A percentile compares a stretch with the other conserved stretches of the same genome.
Conservation (phyloP, 108 stramenopile genomes). For the Skeletonema tropicum region DNA sequence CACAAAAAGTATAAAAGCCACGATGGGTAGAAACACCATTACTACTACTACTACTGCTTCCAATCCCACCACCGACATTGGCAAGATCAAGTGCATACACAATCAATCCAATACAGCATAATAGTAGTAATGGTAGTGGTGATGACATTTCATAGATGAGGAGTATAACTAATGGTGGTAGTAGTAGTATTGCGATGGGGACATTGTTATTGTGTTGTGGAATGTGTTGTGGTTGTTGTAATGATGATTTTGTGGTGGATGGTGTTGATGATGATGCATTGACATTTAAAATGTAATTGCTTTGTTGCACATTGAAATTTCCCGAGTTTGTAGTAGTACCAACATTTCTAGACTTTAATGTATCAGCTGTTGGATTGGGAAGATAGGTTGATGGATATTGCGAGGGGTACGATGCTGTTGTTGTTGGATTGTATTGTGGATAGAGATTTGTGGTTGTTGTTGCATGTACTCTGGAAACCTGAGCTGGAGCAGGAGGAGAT, state of each 20-base stretch:
- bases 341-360: background rate
- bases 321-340: background rate
- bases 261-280: background rate
- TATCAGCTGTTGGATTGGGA: background rate
- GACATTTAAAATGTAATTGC: background rate
- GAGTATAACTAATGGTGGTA: constrained; percentile 52
- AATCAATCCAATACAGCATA: constrained; percentile 46
- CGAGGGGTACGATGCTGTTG: background rate
- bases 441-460: background rate
- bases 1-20: constrained; percentile 30
- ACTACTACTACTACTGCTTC: background rate
- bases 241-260: background rate
- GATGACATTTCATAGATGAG: constrained; percentile 62
- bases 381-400: background rate
- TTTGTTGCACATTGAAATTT: background rate
- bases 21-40: background rate
- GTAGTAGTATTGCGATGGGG: constrained; percentile 42
- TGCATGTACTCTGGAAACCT: background rate
- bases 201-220: constrained; percentile 39
- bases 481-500: background rate
- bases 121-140: constrained; percentile 48
- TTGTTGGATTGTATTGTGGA: background rate
- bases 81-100: constrained; percentile 70
- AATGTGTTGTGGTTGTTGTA: background rate
- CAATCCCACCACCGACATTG: constrained; percentile 50